Evolutionary conservation across 2,329 filamentous ascomycete genomes (phyloP).

Genomic region (Colletotrichum nymphaeae): DNA sequence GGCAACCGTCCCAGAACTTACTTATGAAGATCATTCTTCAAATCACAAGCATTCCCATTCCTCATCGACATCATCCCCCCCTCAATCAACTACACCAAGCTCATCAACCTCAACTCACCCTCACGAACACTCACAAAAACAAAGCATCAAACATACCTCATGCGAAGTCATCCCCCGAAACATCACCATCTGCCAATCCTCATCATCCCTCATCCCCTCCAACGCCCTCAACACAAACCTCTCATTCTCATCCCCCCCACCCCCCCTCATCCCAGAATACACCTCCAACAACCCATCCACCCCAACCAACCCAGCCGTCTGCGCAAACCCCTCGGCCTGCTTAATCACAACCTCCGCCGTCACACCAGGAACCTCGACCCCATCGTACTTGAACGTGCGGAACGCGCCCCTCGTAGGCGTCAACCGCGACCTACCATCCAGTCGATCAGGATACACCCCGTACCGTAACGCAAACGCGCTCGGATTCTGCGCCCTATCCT

Average conservation of each 20-base stretch:
- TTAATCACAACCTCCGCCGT: not conserved
- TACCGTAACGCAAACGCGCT: conserved; percentile 44
- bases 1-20: conserved; percentile 21
- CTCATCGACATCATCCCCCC: conserved; percentile 40
- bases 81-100: conserved; percentile 37
- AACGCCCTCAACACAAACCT: not conserved
- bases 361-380: not conserved
- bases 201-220: conserved; percentile 40
- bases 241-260: not conserved
- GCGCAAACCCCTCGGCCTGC: not conserved
- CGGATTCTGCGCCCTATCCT: conserved; percentile 40
- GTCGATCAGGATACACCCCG: conserved; percentile 42
- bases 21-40: conserved; percentile 41
- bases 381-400: conserved; percentile 26
- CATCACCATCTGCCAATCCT: conserved; percentile 44
- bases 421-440: conserved; percentile 45
- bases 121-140: too few species aligned
- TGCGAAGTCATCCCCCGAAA: conserved; percentile 46
- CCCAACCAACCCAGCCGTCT: not conserved
- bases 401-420: conserved; percentile 43
- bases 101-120: too few species aligned
- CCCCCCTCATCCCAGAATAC: conserved; percentile 40
- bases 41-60: not conserved
- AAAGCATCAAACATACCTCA: conserved; percentile 37
- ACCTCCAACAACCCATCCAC: conserved; percentile 39